Conservation (phyloP, 129 eudicot genomes). For the Lonicera japonica region DNA sequence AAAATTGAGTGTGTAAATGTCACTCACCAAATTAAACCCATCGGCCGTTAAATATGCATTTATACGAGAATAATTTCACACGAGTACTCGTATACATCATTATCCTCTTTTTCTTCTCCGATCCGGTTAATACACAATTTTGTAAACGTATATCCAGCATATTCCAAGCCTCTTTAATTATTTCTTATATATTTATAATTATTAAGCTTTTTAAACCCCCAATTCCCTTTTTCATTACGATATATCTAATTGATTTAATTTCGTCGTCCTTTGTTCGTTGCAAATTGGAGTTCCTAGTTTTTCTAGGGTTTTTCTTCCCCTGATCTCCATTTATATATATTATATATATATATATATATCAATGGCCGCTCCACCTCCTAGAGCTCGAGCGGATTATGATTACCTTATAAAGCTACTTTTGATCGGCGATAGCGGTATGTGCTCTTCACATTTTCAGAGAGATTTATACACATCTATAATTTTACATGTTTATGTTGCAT, state of each 20-base stretch:
- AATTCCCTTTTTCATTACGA: background rate
- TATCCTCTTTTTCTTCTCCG: slow-evolving; percentile 13
- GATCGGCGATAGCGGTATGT: slow-evolving; percentile 93
- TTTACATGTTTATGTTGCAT: too few relatives aligned
- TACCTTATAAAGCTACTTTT: slow-evolving; percentile 87
- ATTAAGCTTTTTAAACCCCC: too few relatives aligned
- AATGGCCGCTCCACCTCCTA: slow-evolving; percentile 97
- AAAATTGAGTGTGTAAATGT: too few relatives aligned
- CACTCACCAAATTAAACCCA: too few relatives aligned
- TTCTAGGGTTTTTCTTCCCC: slow-evolving; percentile 39
- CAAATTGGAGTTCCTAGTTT: slow-evolving; percentile 16
- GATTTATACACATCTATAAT: too few relatives aligned
- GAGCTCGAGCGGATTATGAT: slow-evolving; percentile 97
- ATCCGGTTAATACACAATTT: slow-evolving; percentile 27
- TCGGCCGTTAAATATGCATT: too few relatives aligned
- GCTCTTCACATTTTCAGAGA: background rate
- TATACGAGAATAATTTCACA: too few relatives aligned
- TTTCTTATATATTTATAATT: background rate
- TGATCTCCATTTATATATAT: too few relatives aligned
- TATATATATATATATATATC: slow-evolving; percentile 2
- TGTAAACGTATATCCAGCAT: slow-evolving; percentile 14
- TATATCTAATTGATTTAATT: background rate
- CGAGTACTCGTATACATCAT: slow-evolving; percentile 16
- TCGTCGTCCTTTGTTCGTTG: slow-evolving; percentile 1
- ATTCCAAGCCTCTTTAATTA: too few relatives aligned